Evolutionary conservation across 352 stramenopile species (phyloP), one percentile per base, ranked within the genome.

Genomic region (Pythium utonaiense): DNA sequence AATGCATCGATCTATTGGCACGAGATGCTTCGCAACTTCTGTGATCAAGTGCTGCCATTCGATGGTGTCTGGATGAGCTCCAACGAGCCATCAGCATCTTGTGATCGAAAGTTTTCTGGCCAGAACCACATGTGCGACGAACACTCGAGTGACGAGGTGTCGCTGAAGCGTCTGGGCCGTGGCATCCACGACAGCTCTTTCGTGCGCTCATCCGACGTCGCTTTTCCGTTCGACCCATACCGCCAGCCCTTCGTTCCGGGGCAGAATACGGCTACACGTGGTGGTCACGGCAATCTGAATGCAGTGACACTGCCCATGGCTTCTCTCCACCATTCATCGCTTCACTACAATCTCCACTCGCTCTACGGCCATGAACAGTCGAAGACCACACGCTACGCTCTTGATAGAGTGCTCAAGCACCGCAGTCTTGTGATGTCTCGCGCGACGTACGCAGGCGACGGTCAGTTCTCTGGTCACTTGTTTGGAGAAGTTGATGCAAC

Each of bases 321-420:
- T 13, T 66, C 77, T 16, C 67, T 90, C 1, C 85, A 95, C 28
- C 51, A 80, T 60, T 71, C 52, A 1, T 89, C 84, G 9, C 71
- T 93, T 17, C 80, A 96, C 55, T 96, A 96, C 69, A 93, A 96
- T 49, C 41, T 95, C 0, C 88, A 96, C 58, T 93, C 83, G 17
- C 34, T 96, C 0, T 96, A 96, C 47, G 87, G 88, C 0, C 77
- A 90, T 33, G 71, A 71, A 0, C 78, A 95, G 42, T 66, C 78
- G 22, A 77, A 73, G 25, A 59, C 67, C 19, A 96, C 87, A 3
- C 71, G 68, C 1, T 12, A 72, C 4, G 79, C 71, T 0, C 36
- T 96, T 13, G 63, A 88, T 12, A 4, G 41, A 0, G 74, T 95
- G 16, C 40, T 90, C 9, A 50, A 69, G 7, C 80, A 82, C 36